These are phyloP conservation scores for Zygosaccharomyces pseudobailii DNA, from an alignment of 1,139 yeast species.

Conservation along the genomic window DNA sequence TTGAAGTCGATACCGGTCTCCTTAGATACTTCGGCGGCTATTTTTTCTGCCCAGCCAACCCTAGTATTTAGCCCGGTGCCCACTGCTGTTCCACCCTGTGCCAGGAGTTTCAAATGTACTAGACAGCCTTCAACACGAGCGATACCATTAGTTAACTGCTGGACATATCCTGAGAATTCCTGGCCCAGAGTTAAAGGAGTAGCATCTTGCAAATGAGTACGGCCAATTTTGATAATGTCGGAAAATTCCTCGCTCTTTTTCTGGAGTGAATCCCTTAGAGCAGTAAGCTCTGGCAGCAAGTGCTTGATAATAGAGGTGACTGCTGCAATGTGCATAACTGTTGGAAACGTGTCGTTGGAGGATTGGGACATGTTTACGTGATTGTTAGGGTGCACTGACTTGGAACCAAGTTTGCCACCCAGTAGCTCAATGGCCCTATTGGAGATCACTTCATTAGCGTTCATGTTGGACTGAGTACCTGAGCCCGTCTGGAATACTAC, in stretches of 20 bases:
- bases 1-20: constrained; percentile 83
- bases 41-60: constrained; percentile 78
- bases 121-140: constrained; percentile 73
- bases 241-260: constrained; percentile 76
- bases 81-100: constrained; percentile 99
- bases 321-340: constrained; percentile 99
- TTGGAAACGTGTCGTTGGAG: constrained; percentile 97
- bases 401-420: constrained; percentile 89
- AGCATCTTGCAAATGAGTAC: constrained; percentile 98
- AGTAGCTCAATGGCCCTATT: constrained; percentile 94
- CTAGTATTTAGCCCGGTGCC: constrained; percentile 96
- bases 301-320: constrained; percentile 75
- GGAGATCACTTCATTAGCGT: constrained; percentile 96
- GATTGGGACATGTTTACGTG: constrained; percentile 98
- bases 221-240: constrained; percentile 92
- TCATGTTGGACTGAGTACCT: constrained; percentile 98
- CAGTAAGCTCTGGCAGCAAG: constrained; percentile 73
- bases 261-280: constrained; percentile 70
- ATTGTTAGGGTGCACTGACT: constrained; percentile 94
- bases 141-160: constrained; percentile 87
- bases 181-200: constrained; percentile 97
- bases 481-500: constrained; percentile 99
- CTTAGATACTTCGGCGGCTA: constrained; percentile 53
- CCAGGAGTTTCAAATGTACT: constrained; percentile 73
- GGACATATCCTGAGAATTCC: constrained; percentile 95